Conservation (phyloP, 805 yeast genomes). For the Kodamaea lidongshanica region DNA sequence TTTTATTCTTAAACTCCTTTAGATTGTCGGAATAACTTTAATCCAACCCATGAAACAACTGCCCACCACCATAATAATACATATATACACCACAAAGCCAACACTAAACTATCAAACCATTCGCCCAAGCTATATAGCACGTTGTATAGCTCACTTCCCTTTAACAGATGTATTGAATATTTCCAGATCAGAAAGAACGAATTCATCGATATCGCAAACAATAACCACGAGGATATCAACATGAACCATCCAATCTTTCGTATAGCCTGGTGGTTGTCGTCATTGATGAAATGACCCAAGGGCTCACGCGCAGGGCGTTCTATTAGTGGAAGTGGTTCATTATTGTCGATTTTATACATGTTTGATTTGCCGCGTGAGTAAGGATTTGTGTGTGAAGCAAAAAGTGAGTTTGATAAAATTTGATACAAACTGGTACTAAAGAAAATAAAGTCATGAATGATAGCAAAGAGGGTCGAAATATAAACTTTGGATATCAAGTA, state of each 20-base stretch:
- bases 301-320: constrained; percentile 11
- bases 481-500: too few species aligned
- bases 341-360: too few species aligned
- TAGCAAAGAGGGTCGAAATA: too few species aligned
- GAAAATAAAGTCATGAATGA: too few species aligned
- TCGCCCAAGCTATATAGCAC: constrained; percentile 13
- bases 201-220: constrained; percentile 29
- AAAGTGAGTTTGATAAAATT: too few species aligned
- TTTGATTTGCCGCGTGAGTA: too few species aligned
- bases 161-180: constrained; percentile 27
- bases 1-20: constrained; percentile 37
- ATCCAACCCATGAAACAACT: constrained; percentile 67
- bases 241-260: constrained; percentile 23
- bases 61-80: constrained; percentile 58
- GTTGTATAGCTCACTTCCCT: constrained; percentile 11
- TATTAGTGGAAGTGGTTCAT: constrained; percentile 19
- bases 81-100: constrained; percentile 35
- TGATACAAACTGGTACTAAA: too few species aligned
- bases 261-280: constrained; percentile 8
- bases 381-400: too few species aligned
- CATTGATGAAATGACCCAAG: constrained; percentile 6
- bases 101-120: constrained; percentile 23
- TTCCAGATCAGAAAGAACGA: constrained; percentile 33
- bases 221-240: constrained; percentile 24
- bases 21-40: constrained; percentile 75